Evolutionary conservation across 2,329 filamentous ascomycete genomes (phyloP).

Genomic region (Exophiala bonariae): DNA sequence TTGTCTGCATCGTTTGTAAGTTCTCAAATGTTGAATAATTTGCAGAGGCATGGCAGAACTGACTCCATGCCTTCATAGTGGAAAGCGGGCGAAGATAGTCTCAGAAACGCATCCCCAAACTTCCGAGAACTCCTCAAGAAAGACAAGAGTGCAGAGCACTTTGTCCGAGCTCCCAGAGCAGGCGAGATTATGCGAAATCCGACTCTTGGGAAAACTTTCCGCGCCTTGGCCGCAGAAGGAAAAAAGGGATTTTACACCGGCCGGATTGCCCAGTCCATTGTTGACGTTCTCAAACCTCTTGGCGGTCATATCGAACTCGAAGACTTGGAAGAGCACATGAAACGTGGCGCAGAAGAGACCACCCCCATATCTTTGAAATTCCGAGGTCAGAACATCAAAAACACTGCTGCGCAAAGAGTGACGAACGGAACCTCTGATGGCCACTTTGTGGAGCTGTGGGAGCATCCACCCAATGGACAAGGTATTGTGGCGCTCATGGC

Average conservation of each 20-base stretch:
- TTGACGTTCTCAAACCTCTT: conserved; percentile 72
- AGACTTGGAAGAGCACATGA: conserved; percentile 76
- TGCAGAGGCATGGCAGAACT: no score
- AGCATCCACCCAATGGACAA: conserved; percentile 95
- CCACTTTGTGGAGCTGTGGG: conserved; percentile 74
- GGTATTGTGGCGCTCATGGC: conserved; percentile 95
- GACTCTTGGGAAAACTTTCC: conserved; percentile 77
- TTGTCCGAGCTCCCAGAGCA: conserved; percentile 70
- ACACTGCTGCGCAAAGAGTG: conserved; percentile 45
- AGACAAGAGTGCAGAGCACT: conserved; percentile 66
- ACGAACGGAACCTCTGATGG: conserved; percentile 20
- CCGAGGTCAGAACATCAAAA: conserved; percentile 59
- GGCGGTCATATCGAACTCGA: conserved; percentile 78
- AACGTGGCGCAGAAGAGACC: conserved; percentile 73
- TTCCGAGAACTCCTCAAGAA: conserved; percentile 82
- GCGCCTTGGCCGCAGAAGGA: conserved; percentile 72
- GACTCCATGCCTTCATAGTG: conserved; percentile 57
- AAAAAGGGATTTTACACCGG: conserved; percentile 92
- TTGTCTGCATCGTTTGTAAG: conserved; percentile 68
- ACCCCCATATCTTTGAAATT: conserved; percentile 83
- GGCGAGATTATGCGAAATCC: conserved; percentile 91
- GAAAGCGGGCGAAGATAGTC: conserved; percentile 60
- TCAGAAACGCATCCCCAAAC: conserved; percentile 79
- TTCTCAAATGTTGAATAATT: no score
- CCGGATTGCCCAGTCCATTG: conserved; percentile 74